Evolutionary conservation across 1,284 basidiomycete species (phyloP), one percentile per base, ranked within the genome.

Genomic region (Vanrija pseudolonga): DNA sequence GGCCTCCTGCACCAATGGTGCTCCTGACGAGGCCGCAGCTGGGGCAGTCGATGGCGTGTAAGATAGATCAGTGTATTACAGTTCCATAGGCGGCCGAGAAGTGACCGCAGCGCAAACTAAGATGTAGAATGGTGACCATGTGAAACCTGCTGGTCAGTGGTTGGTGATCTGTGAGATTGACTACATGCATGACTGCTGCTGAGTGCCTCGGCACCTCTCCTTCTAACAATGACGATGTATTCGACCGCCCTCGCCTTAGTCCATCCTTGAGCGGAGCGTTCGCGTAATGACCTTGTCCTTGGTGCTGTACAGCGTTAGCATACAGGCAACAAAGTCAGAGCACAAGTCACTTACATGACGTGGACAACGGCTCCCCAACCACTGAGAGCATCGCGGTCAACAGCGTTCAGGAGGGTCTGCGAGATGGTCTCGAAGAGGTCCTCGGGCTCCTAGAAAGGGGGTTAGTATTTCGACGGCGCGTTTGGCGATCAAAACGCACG

Each of bases 401-500:
- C 87, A 9, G 93, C 91, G 67, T 95, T 98, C 69, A 98, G 78
- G 53, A 99, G 79, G 9, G 93, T 95, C 77, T 99, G 96, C 20
- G 91, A 92, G 68, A 98, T 93, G 12, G 96, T 98, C 80, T 98
- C 96, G 69, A 99, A 99, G 49, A 99, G 80, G 76, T 98, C 96
- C 73, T 98, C 96, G 14, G 94, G 85, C 72, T 87, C 92, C 79
- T 81, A 52, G 37, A 15, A 19, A 6, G 26, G 28, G 42, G 28
- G 42, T 41, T 40, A 54, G 22, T 22, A 47, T 39, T 22, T 47
- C 6, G 15, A 18, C 17, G 53, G 40, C 18, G 22, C 36, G 14
- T 26, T 8, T n/a, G 5, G 44, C 6, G 1, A 74, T 78, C 61
- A 60, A 80, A 2, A 32, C 32, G 32, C 32, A 32, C 80, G 73